Evolutionary conservation across 768 basidiomycete genomes (phyloP).

Genomic region (Termitomyces sp.): DNA sequence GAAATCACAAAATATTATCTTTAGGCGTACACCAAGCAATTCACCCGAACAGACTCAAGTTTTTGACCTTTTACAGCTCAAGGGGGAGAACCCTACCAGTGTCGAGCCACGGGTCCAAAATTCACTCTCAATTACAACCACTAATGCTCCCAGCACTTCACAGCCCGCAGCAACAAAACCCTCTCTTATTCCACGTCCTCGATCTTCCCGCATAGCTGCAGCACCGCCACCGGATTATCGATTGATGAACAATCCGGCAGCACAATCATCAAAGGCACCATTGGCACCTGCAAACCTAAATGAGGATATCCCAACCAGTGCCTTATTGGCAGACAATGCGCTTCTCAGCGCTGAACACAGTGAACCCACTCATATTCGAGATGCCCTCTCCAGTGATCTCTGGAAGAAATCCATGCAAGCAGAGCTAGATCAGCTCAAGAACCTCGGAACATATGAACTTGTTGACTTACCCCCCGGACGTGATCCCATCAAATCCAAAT

Average conservation of each 20-base stretch:
- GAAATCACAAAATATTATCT: slow-evolving; percentile 7
- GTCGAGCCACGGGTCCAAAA: slow-evolving; percentile 5
- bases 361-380: slow-evolving; percentile 4
- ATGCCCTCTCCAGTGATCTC: slow-evolving; percentile 13
- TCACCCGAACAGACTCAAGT: background rate
- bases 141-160: too few relatives aligned
- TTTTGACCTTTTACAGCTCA: slow-evolving; percentile 4
- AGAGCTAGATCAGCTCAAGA: too few relatives aligned
- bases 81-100: slow-evolving; percentile 1
- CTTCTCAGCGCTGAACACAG: too few relatives aligned
- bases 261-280: slow-evolving; percentile 4
- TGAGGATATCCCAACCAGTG: background rate
- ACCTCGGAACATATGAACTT: slow-evolving; percentile 26
- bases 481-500: slow-evolving; percentile 22
- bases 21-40: background rate
- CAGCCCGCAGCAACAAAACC: too few relatives aligned
- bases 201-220: background rate
- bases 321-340: background rate
- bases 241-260: slow-evolving; percentile 4
- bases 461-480: slow-evolving; percentile 18
- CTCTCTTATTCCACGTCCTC: too few relatives aligned
- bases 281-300: too few relatives aligned
- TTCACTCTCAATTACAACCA: too few relatives aligned
- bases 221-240: slow-evolving; percentile 1
- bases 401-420: too few relatives aligned